These are phyloP conservation scores for Castanea crenata DNA, from an alignment of 306 rosid genomes.

Conservation along the genomic window DNA sequence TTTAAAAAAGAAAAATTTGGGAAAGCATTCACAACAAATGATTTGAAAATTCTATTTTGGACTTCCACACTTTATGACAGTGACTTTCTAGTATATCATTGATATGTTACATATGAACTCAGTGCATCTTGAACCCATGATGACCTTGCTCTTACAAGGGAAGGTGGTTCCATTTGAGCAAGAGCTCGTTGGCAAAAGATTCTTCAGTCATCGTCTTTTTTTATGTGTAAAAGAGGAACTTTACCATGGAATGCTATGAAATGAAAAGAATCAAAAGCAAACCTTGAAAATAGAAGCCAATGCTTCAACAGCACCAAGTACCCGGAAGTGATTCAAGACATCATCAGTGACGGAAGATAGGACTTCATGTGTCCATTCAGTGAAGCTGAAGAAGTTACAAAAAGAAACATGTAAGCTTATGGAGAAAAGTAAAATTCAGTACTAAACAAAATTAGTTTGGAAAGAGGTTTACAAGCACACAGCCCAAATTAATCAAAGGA, in stretches of 20 bases:
- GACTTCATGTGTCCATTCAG: slow-evolving; percentile 80
- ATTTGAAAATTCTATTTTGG: neutral
- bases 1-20: neutral
- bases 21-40: neutral
- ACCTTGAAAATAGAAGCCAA: slow-evolving; percentile 93
- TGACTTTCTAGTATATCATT: neutral
- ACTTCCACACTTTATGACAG: neutral
- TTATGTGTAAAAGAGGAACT: neutral
- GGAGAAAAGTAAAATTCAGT: neutral
- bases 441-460: neutral
- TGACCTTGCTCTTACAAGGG: too few relatives aligned
- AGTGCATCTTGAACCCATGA: too few relatives aligned
- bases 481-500: neutral
- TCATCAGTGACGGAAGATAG: slow-evolving; percentile 64
- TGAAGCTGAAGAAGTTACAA: slow-evolving; percentile 62
- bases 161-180: too few relatives aligned
- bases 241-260: neutral
- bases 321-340: slow-evolving; percentile 60
- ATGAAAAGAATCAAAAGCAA: slow-evolving; percentile 26
- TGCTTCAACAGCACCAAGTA: slow-evolving; percentile 80
- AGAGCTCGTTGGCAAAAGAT: neutral
- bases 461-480: neutral
- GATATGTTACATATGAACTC: too few relatives aligned
- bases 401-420: slow-evolving; percentile 28
- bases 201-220: neutral